Conservation (phyloP, 73 alveolate genomes). For the Uronychia setigera region DNA sequence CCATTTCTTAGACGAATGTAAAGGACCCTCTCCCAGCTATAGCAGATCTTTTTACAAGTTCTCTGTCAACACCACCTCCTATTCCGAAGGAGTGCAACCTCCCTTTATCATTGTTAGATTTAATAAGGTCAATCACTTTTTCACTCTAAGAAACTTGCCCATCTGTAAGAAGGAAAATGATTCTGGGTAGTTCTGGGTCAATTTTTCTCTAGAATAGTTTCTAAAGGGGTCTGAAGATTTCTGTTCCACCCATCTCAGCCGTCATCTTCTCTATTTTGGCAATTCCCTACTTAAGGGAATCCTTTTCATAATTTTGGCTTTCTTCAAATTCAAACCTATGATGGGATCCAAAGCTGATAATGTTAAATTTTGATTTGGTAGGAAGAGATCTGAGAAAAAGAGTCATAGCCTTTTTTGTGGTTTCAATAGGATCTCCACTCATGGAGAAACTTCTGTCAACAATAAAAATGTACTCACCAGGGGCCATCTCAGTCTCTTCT, state of each 20-base stretch:
- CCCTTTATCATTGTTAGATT: conserved; percentile 40
- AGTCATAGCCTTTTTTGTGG: conserved; percentile 74
- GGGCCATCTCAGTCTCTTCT: conserved; percentile 33
- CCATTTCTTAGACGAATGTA: not conserved
- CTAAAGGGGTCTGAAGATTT: conserved; percentile 76
- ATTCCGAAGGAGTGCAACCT: conserved; percentile 63
- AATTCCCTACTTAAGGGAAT: conserved; percentile 53
- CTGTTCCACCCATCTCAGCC: conserved; percentile 94
- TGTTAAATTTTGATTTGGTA: conserved; percentile 62
- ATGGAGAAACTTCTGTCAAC: conserved; percentile 76
- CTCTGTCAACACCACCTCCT: conserved; percentile 48
- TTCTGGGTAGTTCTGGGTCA: conserved; percentile 42
- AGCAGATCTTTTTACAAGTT: conserved; percentile 34
- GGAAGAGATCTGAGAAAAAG: conserved; percentile 80
- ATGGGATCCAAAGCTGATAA: conserved; percentile 72
- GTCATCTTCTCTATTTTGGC: conserved; percentile 21
- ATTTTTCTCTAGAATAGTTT: conserved; percentile 42
- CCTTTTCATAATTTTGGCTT: conserved; percentile 38
- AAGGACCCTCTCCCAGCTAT: conserved; percentile 45
- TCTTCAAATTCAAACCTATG: conserved; percentile 28
- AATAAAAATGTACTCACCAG: conserved; percentile 63
- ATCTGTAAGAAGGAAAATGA: conserved; percentile 92
- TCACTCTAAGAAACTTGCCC: conserved; percentile 73
- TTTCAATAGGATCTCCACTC: conserved; percentile 65
- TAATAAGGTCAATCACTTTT: conserved; percentile 49